phyloP scores from a whole-genome alignment of 495 filamentous ascomycete species.

The Neurospora sp. region DNA sequence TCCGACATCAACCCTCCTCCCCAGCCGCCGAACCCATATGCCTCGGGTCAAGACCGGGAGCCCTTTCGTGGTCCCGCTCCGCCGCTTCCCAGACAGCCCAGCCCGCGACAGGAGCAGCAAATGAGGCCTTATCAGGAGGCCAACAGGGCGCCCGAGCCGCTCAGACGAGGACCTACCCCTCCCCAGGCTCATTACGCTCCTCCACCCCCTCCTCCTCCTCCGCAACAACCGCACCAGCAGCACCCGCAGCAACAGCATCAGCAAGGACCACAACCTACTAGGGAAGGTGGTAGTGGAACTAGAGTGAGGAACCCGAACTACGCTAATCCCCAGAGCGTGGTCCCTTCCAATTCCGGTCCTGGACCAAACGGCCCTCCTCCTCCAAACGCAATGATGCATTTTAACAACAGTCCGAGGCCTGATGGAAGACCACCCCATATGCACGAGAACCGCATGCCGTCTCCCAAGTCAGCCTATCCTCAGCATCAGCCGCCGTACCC shows the following conservation, averaged over 20 bases:
- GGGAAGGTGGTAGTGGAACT: conserved; percentile 11
- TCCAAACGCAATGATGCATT: conserved; percentile 65
- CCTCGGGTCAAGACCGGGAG: conserved; percentile 49
- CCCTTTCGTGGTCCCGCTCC: conserved; percentile 49
- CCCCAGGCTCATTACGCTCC: conserved; percentile 53
- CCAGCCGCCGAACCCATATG: conserved; percentile 67
- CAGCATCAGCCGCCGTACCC: conserved; percentile 70
- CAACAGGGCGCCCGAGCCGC: conserved; percentile 36
- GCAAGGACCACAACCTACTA: conserved; percentile 17
- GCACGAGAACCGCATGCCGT: conserved; percentile 74
- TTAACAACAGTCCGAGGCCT: conserved; percentile 73
- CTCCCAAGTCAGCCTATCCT: conserved; percentile 71
- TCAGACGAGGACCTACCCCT: conserved; percentile 34
- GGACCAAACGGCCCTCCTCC: conserved; percentile 36
- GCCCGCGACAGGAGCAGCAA: conserved; percentile 61
- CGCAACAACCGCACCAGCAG: conserved; percentile 38
- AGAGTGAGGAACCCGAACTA: conserved; percentile 66
- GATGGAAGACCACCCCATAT: conserved; percentile 63
- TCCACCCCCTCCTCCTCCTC: conserved; percentile 44
- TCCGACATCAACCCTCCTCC: conserved; percentile 67
- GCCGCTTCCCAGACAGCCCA: conserved; percentile 55
- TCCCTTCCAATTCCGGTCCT: conserved; percentile 13
- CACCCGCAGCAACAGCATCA: conserved; percentile 31
- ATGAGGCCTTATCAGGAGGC: conserved; percentile 67
- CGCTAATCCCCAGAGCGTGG: conserved; percentile 46